Base-by-base conservation (phyloP, 176 grass and related monocot species). In the Oryza meridionalis region DNA sequence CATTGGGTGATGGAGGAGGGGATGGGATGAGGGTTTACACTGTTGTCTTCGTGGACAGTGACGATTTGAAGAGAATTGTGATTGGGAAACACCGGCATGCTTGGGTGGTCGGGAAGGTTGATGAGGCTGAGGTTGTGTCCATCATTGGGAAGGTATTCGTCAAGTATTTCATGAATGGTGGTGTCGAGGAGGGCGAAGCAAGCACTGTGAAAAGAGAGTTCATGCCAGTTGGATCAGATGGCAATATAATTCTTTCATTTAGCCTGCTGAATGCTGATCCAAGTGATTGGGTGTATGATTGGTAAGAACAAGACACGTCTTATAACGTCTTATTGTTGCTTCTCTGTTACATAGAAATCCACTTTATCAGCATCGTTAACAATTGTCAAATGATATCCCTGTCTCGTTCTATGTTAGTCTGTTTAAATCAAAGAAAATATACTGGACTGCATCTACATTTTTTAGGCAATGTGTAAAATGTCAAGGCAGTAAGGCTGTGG, bases 221-320 rank as follows among this genome's bases (percentile, higher is more conserved):
- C 84, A 90, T 99, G 82, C 96, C 96, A 58, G 88, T 96, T 69
- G 96, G 96, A 21, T 95, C 91, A 12, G 96, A 99, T 42, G 96
- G 96, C 40, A 94, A 87, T 78, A 81, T 89, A 46, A 85, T 95
- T 79, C 89, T 96, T 33, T 99, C 96, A 0, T 99, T 94, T 81
- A 99, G 91, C 83, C 73, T 99, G 88, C 75, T 99, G 76, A 96
- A 96, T 96, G 88, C 93, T 64, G 78, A 99, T 88, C 91, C 90
- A 26, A 89, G 68, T 33, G 93, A 88, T 79, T 99, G 88, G 96
- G 83, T 92, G 75, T 96, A 94, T 81, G 89, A 92, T 80, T 99
- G 96, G 96, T 99, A 92, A 90, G 87, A 26, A 31, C 29, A 31
- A 53, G 69, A 44, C 40, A 3, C 3, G 55, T 16, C 69, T 83